Percentiles rank a stretch among this genome's conserved stretches.
Conservation (phyloP, 2,329 filamentous ascomycete genomes). For the Didymellaceae sp. region DNA sequence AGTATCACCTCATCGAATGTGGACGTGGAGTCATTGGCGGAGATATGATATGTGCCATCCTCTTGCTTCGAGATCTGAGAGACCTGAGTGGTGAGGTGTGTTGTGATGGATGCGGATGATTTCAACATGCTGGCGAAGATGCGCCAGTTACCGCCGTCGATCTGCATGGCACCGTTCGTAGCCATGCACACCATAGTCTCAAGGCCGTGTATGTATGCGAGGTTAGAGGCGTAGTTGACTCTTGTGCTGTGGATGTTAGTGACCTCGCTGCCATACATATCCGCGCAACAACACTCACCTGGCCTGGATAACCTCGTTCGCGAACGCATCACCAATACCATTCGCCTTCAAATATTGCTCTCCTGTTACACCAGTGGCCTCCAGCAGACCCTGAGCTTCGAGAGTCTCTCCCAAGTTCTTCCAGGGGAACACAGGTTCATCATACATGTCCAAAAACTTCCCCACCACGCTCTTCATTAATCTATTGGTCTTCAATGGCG, state of each 20-base stretch:
- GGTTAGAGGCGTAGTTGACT: slow-evolving; percentile 93
- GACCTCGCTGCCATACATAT: not conserved
- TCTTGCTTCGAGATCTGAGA: slow-evolving; percentile 58
- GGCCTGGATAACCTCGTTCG: slow-evolving; percentile 84
- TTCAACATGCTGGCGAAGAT: slow-evolving; percentile 87
- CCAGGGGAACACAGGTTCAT: slow-evolving; percentile 84
- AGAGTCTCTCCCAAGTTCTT: slow-evolving; percentile 72
- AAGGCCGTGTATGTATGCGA: slow-evolving; percentile 84
- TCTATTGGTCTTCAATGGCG: slow-evolving; percentile 74
- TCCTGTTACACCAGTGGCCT: slow-evolving; percentile 74
- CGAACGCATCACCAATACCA: slow-evolving; percentile 70
- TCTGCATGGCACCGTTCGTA: slow-evolving; percentile 78
- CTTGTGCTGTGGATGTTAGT: slow-evolving; percentile 65
- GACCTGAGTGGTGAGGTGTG: slow-evolving; percentile 73
- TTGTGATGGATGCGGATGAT: slow-evolving; percentile 61
- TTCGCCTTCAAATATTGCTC: slow-evolving; percentile 73
- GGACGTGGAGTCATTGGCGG: slow-evolving; percentile 23
- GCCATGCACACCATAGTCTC: slow-evolving; percentile 94
- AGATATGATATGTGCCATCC: slow-evolving; percentile 54
- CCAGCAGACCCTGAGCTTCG: slow-evolving; percentile 70
- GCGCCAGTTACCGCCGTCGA: slow-evolving; percentile 89
- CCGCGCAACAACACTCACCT: slow-evolving; percentile 25
- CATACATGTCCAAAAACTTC: slow-evolving; percentile 81
- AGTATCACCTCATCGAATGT: slow-evolving; percentile 81
- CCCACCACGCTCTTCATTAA: slow-evolving; percentile 74